Evolutionary conservation across 441 rosid genomes (phyloP), one percentile per base, ranked within the genome.

Genomic region (Populus hybrid): DNA sequence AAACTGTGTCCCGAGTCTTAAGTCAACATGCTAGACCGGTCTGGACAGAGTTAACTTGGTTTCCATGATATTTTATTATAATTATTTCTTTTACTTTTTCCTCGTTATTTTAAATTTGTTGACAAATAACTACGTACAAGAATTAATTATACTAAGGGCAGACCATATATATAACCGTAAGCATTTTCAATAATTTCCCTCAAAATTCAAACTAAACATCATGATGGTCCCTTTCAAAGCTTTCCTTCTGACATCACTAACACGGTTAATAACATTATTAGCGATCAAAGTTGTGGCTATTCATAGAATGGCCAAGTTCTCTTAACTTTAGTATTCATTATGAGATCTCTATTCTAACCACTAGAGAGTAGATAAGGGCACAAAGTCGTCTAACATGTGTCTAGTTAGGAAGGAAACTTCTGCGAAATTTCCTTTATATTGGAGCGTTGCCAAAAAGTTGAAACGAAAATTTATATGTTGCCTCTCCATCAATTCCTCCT

Each of bases 401-500:
- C 18, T 24, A 46, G 35, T 34, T 69, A 38, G 53, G 16, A 35
- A 65, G 26, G 77, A 74, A 74, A 24, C 59, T 64, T 69, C 77
- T 5, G 57, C 66, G 77, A 65, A 74, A 10, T 40, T 74, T 74
- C 77, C 59, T 23, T 23, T 8, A 1, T 24, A 24, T 40, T 74
- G 77, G 75, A 74, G 59, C 35, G 64, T 11, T 74, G 69, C 69
- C 59, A 74, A 74, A 64, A 36, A 34, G 26, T 74, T 50, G 64
- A 26, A 50, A 50, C 26, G 74, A 24, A 26, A 42, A 24, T 28
- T 46, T 30, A 16, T n/a, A 21, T 18, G 26, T 28, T 12, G 72
- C 72, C 12, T 70, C 72, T 6, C 57, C 28, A 70, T 50, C 74
- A 8, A 34, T 4, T 14, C 8, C n/a, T 8, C 38, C 46, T 34